Percentiles rank a stretch among this genome's conserved stretches.
Evolutionary conservation across 441 rosid species (phyloP).

Genomic region (Syzygium malaccense): DNA sequence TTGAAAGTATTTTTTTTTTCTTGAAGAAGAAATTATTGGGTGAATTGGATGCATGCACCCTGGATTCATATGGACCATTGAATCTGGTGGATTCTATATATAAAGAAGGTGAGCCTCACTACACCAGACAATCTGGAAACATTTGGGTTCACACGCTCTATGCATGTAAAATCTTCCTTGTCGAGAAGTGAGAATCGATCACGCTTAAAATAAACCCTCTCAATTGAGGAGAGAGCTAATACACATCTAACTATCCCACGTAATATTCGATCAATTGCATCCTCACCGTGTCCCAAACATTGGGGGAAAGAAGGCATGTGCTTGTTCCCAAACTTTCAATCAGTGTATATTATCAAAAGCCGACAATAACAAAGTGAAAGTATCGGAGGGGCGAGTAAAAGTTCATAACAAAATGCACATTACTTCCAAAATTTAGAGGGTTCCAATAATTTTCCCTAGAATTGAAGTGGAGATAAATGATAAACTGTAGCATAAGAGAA

Average conservation of each 20-base stretch:
- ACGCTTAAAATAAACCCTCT: background rate
- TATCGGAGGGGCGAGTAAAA: background rate
- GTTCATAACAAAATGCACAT: background rate
- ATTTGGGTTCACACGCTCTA: background rate
- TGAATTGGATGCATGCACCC: background rate
- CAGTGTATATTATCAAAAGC: background rate
- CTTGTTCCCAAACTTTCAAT: background rate
- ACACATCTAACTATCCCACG: background rate
- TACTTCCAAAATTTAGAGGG: background rate
- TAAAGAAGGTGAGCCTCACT: background rate
- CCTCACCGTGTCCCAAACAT: background rate
- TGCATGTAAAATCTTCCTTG: background rate
- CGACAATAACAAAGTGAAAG: background rate
- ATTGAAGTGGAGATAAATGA: background rate
- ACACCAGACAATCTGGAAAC: background rate
- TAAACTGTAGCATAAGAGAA: background rate
- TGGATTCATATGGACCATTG: background rate
- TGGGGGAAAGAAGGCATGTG: background rate
- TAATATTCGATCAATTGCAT: background rate
- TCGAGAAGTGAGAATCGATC: background rate
- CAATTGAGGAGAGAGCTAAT: background rate
- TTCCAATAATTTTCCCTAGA: background rate
- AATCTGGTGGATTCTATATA: background rate
- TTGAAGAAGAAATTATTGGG: background rate
- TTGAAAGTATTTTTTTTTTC: background rate